phyloP scores from a whole-genome alignment of 306 rosid genomes.

The Quercus wislizeni region DNA sequence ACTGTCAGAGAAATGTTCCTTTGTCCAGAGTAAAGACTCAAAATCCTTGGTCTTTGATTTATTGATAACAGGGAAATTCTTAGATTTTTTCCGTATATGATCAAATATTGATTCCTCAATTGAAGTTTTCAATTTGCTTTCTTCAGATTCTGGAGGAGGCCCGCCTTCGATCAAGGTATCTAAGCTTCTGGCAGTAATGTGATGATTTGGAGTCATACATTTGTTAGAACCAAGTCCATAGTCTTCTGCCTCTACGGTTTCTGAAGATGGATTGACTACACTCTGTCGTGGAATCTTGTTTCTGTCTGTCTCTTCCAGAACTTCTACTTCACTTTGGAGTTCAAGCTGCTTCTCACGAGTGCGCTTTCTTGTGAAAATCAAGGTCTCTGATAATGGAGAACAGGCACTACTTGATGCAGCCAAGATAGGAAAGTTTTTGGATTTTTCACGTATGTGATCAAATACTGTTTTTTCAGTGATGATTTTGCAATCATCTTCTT shows the following conservation, averaged over 20 bases:
- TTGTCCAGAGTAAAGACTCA: conserved; percentile 29
- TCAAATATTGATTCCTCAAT: conserved; percentile 62
- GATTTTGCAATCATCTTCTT: conserved; percentile 53
- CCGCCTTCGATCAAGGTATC: conserved; percentile 33
- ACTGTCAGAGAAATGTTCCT: conserved; percentile 22
- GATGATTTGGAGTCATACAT: conserved; percentile 21
- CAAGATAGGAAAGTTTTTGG: conserved; percentile 59
- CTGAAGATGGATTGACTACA: conserved; percentile 34
- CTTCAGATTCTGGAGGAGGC: conserved; percentile 40
- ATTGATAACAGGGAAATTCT: conserved; percentile 49
- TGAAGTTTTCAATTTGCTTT: conserved; percentile 26
- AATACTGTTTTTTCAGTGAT: conserved; percentile 73
- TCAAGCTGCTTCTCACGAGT: conserved; percentile 48
- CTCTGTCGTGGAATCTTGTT: conserved; percentile 26
- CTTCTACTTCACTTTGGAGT: conserved; percentile 44
- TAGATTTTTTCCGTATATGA: conserved; percentile 55
- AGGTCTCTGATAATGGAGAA: conserved; percentile 49
- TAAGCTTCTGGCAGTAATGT: conserved; percentile 34
- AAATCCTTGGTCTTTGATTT: conserved; percentile 29
- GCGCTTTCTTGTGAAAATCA: conserved; percentile 42
- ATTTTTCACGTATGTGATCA: conserved; percentile 88
- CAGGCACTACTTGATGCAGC: conserved; percentile 41
- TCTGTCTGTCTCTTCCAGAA: conserved; percentile 41
- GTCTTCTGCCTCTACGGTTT: conserved; percentile 30
- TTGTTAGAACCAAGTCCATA: conserved; percentile 6